A percentile compares a stretch with the other conserved stretches of the same genome.
Conservation (phyloP, 768 basidiomycete genomes). For the Pleurotus ostreatus region DNA sequence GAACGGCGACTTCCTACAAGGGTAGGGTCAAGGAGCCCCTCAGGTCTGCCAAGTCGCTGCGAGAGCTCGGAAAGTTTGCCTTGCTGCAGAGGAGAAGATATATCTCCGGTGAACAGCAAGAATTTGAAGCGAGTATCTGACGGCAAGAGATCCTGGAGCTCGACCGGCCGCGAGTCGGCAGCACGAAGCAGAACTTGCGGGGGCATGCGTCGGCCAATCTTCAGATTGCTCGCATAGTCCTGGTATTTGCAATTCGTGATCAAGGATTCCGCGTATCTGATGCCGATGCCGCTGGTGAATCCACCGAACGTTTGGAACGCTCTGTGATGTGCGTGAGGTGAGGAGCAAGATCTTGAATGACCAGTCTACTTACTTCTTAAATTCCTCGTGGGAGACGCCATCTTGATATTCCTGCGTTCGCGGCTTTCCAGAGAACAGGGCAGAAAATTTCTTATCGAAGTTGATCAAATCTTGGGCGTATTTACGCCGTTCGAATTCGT, state of each 20-base stretch:
- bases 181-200: slow-evolving; percentile 46
- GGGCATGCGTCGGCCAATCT: slow-evolving; percentile 48
- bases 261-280: slow-evolving; percentile 45
- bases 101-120: slow-evolving; percentile 49
- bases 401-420: slow-evolving; percentile 39
- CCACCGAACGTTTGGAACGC: slow-evolving; percentile 50
- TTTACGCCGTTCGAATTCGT: slow-evolving; percentile 62
- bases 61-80: slow-evolving; percentile 27
- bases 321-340: slow-evolving; percentile 19
- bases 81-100: slow-evolving; percentile 23
- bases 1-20: slow-evolving; percentile 23
- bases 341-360: not conserved
- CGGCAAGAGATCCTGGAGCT: slow-evolving; percentile 51
- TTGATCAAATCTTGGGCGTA: slow-evolving; percentile 71
- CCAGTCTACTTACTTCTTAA: slow-evolving; percentile 32
- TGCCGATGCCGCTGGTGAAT: slow-evolving; percentile 52
- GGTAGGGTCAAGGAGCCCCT: slow-evolving; percentile 27
- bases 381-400: slow-evolving; percentile 51
- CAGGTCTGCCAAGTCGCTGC: slow-evolving; percentile 21
- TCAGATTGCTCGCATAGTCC: slow-evolving; percentile 32
- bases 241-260: slow-evolving; percentile 38
- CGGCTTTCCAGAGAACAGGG: slow-evolving; percentile 68
- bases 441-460: slow-evolving; percentile 64
- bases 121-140: slow-evolving; percentile 54
- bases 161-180: slow-evolving; percentile 44